Evolutionary conservation across 1,139 yeast species (phyloP).

Genomic region (Diutina ranongensis): DNA sequence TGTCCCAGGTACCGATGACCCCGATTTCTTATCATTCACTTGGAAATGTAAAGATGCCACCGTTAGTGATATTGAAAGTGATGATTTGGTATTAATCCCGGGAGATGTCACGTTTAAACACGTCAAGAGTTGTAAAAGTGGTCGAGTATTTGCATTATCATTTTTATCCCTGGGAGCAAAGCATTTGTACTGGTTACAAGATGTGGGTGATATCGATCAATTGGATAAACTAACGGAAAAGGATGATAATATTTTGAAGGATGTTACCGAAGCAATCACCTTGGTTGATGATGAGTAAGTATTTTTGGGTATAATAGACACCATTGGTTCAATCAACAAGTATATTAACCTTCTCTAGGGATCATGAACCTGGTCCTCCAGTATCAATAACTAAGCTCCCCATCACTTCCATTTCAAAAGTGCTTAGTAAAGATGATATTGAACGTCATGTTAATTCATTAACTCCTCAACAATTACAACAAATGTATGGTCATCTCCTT

Average conservation of each 20-base stretch:
- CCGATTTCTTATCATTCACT: conserved; percentile 29
- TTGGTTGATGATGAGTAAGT: conserved; percentile 32
- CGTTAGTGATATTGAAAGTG: conserved; percentile 31
- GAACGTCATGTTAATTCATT: conserved; percentile 28
- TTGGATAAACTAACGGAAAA: conserved; percentile 53
- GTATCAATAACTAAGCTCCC: not conserved
- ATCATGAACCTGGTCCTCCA: no score
- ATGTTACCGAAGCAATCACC: conserved; percentile 43
- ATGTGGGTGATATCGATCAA: conserved; percentile 45
- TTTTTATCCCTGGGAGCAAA: conserved; percentile 79
- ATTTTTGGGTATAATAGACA: conserved; percentile 11
- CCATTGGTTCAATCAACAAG: not conserved
- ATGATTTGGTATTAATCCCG: conserved; percentile 74
- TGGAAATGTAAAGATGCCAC: conserved; percentile 30
- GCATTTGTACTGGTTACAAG: conserved; percentile 87
- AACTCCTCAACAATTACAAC: conserved; percentile 23
- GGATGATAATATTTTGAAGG: conserved; percentile 43
- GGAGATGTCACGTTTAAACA: conserved; percentile 86
- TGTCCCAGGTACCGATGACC: conserved; percentile 47
- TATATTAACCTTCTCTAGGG: no score
- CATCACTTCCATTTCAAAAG: conserved; percentile 21
- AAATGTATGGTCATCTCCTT: conserved; percentile 26
- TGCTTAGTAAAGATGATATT: conserved; percentile 28
- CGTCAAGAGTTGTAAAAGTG: conserved; percentile 63
- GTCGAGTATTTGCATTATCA: conserved; percentile 76